Evolutionary conservation across 768 basidiomycete genomes (phyloP).

Genomic region (Strobilomyces dryophilus): DNA sequence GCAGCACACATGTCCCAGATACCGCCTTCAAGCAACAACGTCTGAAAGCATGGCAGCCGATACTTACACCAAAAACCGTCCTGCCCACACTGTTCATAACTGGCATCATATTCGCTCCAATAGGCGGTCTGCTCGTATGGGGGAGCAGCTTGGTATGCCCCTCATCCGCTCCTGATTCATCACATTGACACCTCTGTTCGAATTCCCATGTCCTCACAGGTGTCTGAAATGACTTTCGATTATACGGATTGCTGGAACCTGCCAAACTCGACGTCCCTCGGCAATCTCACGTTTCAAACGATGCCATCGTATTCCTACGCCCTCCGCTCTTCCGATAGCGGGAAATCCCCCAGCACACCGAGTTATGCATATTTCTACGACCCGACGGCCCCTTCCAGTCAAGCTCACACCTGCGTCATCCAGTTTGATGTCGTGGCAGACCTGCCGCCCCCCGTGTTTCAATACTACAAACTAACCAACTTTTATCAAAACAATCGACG

Average conservation of each 20-base stretch:
- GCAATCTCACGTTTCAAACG: constrained; percentile 37
- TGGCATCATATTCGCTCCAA: constrained; percentile 92
- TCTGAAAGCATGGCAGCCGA: constrained; percentile 99
- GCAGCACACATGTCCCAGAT: constrained; percentile 44
- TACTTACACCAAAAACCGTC: constrained; percentile 96
- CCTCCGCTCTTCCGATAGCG: constrained; percentile 56
- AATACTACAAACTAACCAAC: constrained; percentile 96
- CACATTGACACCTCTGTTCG: constrained; percentile 2
- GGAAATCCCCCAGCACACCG: constrained; percentile 48
- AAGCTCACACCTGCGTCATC: constrained; percentile 64
- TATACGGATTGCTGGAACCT: constrained; percentile 88
- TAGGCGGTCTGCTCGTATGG: constrained; percentile 94
- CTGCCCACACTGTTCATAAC: constrained; percentile 95
- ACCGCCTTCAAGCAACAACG: constrained; percentile 99
- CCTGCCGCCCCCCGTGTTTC: constrained; percentile 68
- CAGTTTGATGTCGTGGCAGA: constrained; percentile 80
- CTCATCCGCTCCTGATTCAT: constrained; percentile 23
- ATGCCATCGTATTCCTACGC: constrained; percentile 66
- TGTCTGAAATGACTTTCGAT: constrained; percentile 92
- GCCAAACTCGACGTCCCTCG: constrained; percentile 32
- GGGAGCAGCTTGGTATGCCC: constrained; percentile 62
- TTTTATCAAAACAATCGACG: constrained; percentile 98
- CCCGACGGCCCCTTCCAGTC: constrained; percentile 41
- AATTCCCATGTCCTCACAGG: constrained; percentile 35
- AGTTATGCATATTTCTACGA: constrained; percentile 70